phyloP scores from a whole-genome alignment of 495 filamentous ascomycete species.

The Aspergillus olivimuriae region DNA sequence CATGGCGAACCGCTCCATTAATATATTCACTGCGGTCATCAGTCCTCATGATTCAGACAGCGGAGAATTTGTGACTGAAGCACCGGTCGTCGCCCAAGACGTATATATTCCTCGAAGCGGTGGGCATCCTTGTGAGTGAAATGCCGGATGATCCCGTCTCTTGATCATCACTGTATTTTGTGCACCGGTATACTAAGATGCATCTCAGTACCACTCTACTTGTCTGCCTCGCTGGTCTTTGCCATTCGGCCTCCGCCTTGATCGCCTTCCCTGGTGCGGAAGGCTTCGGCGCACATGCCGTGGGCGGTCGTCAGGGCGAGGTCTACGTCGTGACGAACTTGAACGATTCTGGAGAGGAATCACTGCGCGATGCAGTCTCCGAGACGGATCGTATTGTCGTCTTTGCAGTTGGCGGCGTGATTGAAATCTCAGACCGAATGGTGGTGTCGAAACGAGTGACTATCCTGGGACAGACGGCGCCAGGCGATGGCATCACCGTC shows the following conservation, averaged over 20 bases:
- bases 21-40: neutral
- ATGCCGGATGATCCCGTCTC: too few relatives aligned
- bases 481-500: constrained; percentile 13
- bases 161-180: too few relatives aligned
- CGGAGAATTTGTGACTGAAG: neutral
- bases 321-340: constrained; percentile 14
- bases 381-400: constrained; percentile 12
- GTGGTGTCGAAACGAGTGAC: constrained; percentile 16
- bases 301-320: constrained; percentile 11
- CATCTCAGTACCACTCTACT: neutral
- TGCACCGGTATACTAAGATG: neutral
- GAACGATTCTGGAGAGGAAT: constrained; percentile 12
- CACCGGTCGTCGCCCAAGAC: neutral
- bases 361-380: constrained; percentile 13
- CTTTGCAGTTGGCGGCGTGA: constrained; percentile 13
- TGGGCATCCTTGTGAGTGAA: too few relatives aligned
- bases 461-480: constrained; percentile 14
- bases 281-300: constrained; percentile 12
- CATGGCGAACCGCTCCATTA: neutral
- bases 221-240: constrained; percentile 1
- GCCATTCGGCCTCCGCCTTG: constrained; percentile 3
- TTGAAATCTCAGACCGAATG: constrained; percentile 12
- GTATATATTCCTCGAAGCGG: neutral
- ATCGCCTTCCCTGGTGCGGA: constrained; percentile 16
- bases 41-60: too few relatives aligned